Percentiles rank a stretch among this genome's conserved stretches.
These are phyloP conservation scores for Cyanidioschyzon merolae DNA, from an alignment of 23 red algal species.

Conservation along the genomic window DNA sequence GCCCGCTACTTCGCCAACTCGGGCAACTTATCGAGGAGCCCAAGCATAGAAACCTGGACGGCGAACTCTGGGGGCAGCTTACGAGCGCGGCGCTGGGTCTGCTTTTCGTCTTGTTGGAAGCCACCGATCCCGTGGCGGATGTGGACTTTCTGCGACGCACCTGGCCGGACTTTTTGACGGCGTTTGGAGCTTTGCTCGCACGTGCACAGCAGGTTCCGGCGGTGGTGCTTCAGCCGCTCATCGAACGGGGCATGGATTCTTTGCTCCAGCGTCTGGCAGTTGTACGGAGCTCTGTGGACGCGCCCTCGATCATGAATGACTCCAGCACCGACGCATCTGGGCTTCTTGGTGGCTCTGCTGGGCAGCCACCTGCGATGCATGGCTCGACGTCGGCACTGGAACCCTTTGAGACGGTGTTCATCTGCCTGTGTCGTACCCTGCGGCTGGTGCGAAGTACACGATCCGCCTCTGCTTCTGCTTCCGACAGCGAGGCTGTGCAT, in stretches of 20 bases:
- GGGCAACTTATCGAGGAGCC: background rate
- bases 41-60: background rate
- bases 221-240: background rate
- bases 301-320: too few species aligned
- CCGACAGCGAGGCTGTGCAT: too few species aligned
- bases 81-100: background rate
- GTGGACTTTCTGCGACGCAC: background rate
- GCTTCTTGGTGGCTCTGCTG: too few species aligned
- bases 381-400: background rate
- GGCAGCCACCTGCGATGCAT: too few species aligned
- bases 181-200: background rate
- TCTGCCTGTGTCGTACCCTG: background rate
- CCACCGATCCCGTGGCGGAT: background rate
- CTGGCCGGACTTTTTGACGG: background rate
- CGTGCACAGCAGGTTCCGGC: background rate
- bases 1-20: background rate
- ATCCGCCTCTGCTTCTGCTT: too few species aligned
- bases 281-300: too few species aligned
- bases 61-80: background rate
- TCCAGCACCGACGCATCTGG: too few species aligned
- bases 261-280: background rate
- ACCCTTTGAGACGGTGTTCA: background rate
- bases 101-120: background rate
- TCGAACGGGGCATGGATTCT: background rate
- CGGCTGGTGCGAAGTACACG: background rate